Base-by-base conservation (phyloP, 805 yeast species). In the Myxozyma monticola region DNA sequence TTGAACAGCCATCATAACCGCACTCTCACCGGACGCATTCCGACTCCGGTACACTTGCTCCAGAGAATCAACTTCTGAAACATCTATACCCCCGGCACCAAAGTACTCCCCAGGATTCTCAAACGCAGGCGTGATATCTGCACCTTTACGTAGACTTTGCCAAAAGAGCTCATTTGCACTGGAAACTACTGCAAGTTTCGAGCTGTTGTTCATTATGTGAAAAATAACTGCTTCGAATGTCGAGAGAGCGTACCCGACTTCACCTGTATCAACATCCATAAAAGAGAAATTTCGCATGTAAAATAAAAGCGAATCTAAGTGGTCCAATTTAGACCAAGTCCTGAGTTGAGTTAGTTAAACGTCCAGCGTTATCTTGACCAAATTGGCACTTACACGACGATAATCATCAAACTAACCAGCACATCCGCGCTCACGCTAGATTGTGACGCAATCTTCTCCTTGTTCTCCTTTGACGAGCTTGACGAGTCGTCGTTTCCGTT, bases 161-260 rank as follows among this genome's bases (percentile, higher is more conserved):
- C 89, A 84, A 33, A 83, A 69, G n/a, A 64, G 62, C 37, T 65
- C 64, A 64, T 87, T 88, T 1, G 61, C 62, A 1, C 62, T 63
- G 0, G 90, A 79, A 9, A 71, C 62, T 1, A 60, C 51, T 2
- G 68, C 61, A 42, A 84, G 65, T 2, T 66, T 63, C 1, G 68
- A 67, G 7, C 69, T 39, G 40, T 75, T 76, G 9, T 74, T 68
- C 29, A 68, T 68, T n/a, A 88, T 71, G 61, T 84, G 91, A 48
- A 71, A 79, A 7, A 88, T 62, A 0, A 87, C 95, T 0, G 89
- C 96, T 60, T 89, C 96, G 37, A 89, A 71, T 4, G 96, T 88
- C 38, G 96, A 84, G 12, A 88, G 58, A 1, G 89, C 83, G 64
- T 91, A 91, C 9, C 87, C 95, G 26, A 78, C 65, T 21, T 78